Evolutionary conservation across 1,284 basidiomycete species (phyloP), one percentile per base, ranked within the genome.

Genomic region (Malassezia caprae): DNA sequence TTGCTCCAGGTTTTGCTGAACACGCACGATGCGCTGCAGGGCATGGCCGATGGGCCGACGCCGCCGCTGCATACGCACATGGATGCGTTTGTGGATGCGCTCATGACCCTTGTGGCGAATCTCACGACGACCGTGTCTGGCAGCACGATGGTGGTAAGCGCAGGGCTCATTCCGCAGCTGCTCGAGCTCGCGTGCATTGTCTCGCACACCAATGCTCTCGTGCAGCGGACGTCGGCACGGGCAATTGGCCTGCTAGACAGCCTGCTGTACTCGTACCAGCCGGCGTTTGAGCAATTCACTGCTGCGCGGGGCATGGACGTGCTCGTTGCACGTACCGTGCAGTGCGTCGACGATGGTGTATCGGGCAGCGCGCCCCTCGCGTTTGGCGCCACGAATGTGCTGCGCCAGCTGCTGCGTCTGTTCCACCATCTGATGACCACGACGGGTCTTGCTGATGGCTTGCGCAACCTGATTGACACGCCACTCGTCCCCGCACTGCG

Each of bases 401-500:
- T 99, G 61, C 94, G 94, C 75, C 85, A 90, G 61, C 82, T 90
- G n/a, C 77, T 98, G 41, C 85, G 94, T 41, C 90, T 90, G 0
- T 84, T 94, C 76, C 88, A 93, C 69, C 85, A 91, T 39, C 89
- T 98, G 83, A 94, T 98, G 87, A 85, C 87, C 0, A 86, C 90
- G 0, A 90, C 93, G 4, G 90, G 90, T 3, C 73, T 71, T 1
- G 82, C 88, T 11, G 94, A 99, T 72, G 90, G 91, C 1, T 81
- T 99, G 27, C 84, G 94, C 34, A 93, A 90, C 37, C 79, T 99
- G 40, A 90, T 96, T 56, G 94, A 99, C 76, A 86, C 87, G 32
- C 84, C 89, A 3, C 78, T 98, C 15, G 80, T 90, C 43, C 82
- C 83, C 67, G 90, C 88, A 1, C 80, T 94, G 72, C 90, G 90